Conservation (phyloP, 2,329 filamentous ascomycete species). For the Xylaria sp. region DNA sequence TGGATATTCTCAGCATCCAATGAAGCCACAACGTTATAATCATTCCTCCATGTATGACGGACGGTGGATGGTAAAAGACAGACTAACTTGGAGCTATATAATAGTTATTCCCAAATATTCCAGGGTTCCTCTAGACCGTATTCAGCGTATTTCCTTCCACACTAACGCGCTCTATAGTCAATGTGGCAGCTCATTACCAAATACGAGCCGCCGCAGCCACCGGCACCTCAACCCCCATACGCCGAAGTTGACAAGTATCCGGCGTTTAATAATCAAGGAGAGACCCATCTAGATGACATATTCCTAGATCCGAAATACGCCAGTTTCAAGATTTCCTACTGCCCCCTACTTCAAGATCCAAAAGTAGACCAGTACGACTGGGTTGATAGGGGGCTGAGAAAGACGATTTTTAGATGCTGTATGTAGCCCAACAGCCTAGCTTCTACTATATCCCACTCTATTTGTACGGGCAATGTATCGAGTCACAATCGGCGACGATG, state of each 20-base stretch:
- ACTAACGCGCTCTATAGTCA: conserved; percentile 31
- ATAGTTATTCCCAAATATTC: background rate
- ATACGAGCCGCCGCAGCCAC: conserved; percentile 32
- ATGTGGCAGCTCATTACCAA: conserved; percentile 47
- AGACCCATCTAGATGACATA: conserved; percentile 1
- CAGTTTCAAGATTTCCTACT: conserved; percentile 41
- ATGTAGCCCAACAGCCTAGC: background rate
- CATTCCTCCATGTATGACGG: background rate
- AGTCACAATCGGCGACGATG: background rate
- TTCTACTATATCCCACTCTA: background rate
- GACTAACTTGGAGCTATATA: background rate
- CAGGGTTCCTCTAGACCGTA: background rate
- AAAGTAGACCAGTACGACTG: conserved; percentile 23
- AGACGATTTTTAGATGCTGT: conserved; percentile 41
- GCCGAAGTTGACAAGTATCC: background rate
- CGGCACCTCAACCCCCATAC: conserved; percentile 39
- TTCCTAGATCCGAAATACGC: background rate
- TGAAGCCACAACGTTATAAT: background rate
- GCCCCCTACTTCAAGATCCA: conserved; percentile 37
- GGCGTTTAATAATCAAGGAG: background rate
- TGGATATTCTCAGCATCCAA: too few relatives aligned
- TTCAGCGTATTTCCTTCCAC: background rate
- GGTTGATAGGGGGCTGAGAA: conserved; percentile 38
- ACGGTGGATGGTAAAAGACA: background rate
- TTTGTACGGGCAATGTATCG: background rate